These are phyloP conservation scores for Tinospora cordifolia DNA, from an alignment of 164 flowering plant genomes.

Conservation along the genomic window DNA sequence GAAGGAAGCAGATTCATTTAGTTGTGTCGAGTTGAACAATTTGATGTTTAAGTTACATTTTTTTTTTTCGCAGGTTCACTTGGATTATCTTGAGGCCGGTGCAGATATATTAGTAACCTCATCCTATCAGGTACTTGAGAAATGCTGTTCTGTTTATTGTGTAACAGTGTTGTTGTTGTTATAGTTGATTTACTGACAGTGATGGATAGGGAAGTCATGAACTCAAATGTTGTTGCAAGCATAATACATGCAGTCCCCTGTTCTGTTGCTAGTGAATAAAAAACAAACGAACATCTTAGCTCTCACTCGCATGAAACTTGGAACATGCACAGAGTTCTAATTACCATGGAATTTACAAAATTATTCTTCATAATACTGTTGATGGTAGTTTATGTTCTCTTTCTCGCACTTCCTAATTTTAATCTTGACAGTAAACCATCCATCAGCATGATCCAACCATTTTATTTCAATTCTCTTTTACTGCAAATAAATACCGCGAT, in stretches of 20 bases:
- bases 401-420: too few relatives aligned
- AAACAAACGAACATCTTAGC: background rate
- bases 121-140: slow-evolving; percentile 59
- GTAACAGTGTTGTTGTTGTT: too few relatives aligned
- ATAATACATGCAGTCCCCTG: background rate
- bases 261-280: background rate
- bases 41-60: background rate
- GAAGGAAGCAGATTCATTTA: too few relatives aligned
- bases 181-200: too few relatives aligned
- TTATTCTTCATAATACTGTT: background rate
- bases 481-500: background rate
- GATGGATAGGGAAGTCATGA: too few relatives aligned
- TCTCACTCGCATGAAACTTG: background rate
- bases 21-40: background rate
- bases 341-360: background rate
- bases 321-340: background rate
- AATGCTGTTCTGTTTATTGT: too few relatives aligned
- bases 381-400: too few relatives aligned
- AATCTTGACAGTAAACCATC: too few relatives aligned
- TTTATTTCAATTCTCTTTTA: too few relatives aligned
- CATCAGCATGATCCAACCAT: too few relatives aligned
- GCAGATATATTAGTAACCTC: slow-evolving; percentile 70
- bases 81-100: slow-evolving; percentile 79
- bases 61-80: slow-evolving; percentile 42
- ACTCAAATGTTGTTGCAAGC: too few relatives aligned